Base-by-base conservation (phyloP, 345 rosid species). In the Boechera retrofracta region DNA sequence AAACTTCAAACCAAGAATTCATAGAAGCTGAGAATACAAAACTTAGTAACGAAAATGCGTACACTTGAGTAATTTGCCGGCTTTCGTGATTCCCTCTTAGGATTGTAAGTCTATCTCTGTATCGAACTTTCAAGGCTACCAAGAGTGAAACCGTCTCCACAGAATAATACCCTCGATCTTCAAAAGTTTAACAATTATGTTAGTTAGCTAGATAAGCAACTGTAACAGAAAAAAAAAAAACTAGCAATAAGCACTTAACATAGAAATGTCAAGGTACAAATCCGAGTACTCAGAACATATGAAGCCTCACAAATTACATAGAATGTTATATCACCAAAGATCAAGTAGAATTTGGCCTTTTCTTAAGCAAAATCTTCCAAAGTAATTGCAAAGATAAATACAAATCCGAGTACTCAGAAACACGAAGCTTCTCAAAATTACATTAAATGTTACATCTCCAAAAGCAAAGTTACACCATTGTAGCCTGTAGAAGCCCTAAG, bases 11-110 rank as follows among this genome's bases (percentile, higher is more conserved):
- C 15, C 47, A 41, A 73, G 49, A 48, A 48, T 21, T 28, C 15
- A 35, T n/a, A 68, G 61, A 61, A 18, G 49, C 15, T 15, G 42
- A 41, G 2, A 60, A 12, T 6, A 3, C 71, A 28, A 45, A 36
- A 61, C 89, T 83, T 88, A n/a, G 63, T 57, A 57, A 10, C 15
- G 63, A 32, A 57, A 57, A 33, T 7, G 2, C 63, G 2, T 59
- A 93, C 98, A 91, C 96, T 91, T 93, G 97, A 71, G 98, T 93
- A 33, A 93, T 93, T 84, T 93, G 98, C 77, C 97, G 87, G 86
- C 98, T 93, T 85, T 93, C 98, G 24, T 93, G 98, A 71, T 93
- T 93, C 68, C 96, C 98, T 89, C 97, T 88, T 1, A 93, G 82
- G 58, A 93, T 91, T 11, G 98, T 93, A 79, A 93, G 84, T 84